Conservation (phyloP, 495 filamentous ascomycete species). For the Penicillium crystallinum region DNA sequence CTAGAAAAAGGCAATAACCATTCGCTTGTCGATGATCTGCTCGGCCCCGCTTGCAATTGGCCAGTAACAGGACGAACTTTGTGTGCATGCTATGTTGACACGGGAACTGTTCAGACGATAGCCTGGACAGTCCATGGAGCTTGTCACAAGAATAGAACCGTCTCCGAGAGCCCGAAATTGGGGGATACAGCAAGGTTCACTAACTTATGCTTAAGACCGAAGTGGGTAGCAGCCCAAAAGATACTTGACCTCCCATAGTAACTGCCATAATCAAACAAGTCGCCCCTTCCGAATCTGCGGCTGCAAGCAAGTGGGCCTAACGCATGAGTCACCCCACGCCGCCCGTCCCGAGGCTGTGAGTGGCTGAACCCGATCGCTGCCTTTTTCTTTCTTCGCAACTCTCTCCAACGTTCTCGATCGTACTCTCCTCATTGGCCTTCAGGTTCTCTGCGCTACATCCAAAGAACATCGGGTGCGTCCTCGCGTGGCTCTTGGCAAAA, state of each 20-base stretch:
- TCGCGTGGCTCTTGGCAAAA: conserved; percentile 13
- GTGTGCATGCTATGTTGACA: background rate
- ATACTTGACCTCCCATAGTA: background rate
- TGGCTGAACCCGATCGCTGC: conserved; percentile 18
- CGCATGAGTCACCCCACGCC: conserved; percentile 32
- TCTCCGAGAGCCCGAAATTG: background rate
- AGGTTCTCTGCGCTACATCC: conserved; percentile 3
- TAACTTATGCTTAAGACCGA: background rate
- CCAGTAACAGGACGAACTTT: background rate
- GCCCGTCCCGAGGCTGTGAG: conserved; percentile 23
- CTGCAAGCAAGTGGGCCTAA: conserved; percentile 16
- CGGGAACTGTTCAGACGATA: too few species aligned
- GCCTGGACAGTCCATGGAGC: too few species aligned
- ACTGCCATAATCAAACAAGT: conserved; percentile 1
- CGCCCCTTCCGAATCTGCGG: background rate
- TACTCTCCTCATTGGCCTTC: conserved; percentile 25
- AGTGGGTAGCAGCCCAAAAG: background rate
- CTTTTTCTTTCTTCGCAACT: conserved; percentile 15
- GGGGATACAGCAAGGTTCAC: background rate
- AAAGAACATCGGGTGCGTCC: conserved; percentile 14
- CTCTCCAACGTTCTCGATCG: conserved; percentile 23
- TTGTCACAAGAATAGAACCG: background rate
- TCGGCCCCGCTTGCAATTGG: background rate
- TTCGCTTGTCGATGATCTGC: conserved; percentile 2
- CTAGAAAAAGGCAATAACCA: background rate